Conservation (phyloP, 163 green algal genomes). For the Chlamydomonas reinhardtii region DNA sequence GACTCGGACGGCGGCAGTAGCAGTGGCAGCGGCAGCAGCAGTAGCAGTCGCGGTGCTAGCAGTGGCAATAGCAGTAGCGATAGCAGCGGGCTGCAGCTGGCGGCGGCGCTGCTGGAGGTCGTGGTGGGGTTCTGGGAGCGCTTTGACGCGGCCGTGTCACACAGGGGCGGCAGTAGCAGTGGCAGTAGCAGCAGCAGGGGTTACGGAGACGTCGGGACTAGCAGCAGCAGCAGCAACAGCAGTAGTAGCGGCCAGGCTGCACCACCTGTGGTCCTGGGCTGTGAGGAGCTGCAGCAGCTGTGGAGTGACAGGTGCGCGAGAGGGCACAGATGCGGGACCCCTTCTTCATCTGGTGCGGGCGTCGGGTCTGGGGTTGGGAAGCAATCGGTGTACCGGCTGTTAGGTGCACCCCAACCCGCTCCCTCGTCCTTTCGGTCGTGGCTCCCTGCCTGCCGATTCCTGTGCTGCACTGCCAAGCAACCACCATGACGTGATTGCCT, state of each 20-base stretch:
- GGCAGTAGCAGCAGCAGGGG: neutral
- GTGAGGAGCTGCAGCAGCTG: neutral
- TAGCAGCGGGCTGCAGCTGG: neutral
- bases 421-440: no score
- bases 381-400: no score
- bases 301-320: neutral
- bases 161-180: neutral
- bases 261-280: no score
- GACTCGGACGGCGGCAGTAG: no score
- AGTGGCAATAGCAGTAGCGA: neutral
- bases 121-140: constrained; percentile 6
- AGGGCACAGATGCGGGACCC: no score
- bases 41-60: neutral
- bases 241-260: neutral
- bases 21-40: neutral
- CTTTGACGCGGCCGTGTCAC: neutral
- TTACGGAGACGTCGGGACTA: neutral
- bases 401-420: no score
- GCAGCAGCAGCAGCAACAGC: neutral
- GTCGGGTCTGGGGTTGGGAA: no score
- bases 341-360: no score
- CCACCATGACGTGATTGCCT: no score
- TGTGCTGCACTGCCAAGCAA: no score
- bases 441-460: no score
- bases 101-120: neutral